These are phyloP conservation scores for Lobulomyces angularis DNA, from an alignment of 192 early-diverging fungal genomes.

Conservation along the genomic window DNA sequence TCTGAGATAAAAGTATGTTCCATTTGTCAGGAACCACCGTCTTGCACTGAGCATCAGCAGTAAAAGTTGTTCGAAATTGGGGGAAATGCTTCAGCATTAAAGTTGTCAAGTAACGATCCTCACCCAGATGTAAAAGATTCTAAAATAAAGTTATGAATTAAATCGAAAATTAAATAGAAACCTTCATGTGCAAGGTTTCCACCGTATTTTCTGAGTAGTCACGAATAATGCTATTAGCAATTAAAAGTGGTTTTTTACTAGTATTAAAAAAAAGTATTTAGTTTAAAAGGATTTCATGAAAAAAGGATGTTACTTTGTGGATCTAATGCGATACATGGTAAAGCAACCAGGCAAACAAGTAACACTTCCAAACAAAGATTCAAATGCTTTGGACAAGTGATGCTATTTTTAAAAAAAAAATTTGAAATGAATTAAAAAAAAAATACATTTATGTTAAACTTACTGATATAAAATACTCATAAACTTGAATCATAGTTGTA, in stretches of 20 bases:
- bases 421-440: conserved; percentile 23
- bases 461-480: conserved; percentile 62
- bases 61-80: conserved; percentile 84
- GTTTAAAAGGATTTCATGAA: too few relatives aligned
- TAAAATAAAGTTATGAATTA: too few relatives aligned
- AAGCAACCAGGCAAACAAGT: conserved; percentile 50
- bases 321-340: conserved; percentile 29
- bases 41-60: conserved; percentile 74
- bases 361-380: conserved; percentile 50
- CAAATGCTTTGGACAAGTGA: conserved; percentile 49
- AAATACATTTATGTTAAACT: conserved; percentile 11
- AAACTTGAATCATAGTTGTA: conserved; percentile 96
- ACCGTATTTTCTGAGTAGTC: conserved; percentile 86
- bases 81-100: conserved; percentile 97
- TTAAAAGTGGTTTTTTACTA: conserved; percentile 61
- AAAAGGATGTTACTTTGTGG: too few relatives aligned
- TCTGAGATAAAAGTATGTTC: conserved; percentile 80
- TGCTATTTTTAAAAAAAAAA: conserved; percentile 31
- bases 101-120: conserved; percentile 95
- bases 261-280: too few relatives aligned
- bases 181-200: conserved; percentile 94
- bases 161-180: too few relatives aligned
- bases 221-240: conserved; percentile 61
- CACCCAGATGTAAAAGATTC: conserved; percentile 89
- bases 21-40: conserved; percentile 88